Conservation (phyloP, 1,284 basidiomycete species). For the Fomitopsis palustris region DNA sequence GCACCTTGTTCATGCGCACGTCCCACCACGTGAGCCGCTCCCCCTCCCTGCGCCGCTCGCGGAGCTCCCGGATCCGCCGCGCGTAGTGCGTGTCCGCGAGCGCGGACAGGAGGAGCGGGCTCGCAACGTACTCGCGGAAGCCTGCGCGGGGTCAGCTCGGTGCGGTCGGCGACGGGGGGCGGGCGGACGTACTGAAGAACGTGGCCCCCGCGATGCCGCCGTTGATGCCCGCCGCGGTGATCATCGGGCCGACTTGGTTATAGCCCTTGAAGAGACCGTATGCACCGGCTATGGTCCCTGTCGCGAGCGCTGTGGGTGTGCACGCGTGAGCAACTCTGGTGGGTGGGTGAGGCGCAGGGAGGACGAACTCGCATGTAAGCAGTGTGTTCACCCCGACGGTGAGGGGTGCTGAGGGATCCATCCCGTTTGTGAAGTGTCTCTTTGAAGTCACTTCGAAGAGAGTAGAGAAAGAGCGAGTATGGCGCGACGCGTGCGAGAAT, state of each 20-base stretch:
- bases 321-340: constrained; percentile 22
- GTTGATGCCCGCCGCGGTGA: constrained; percentile 56
- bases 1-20: constrained; percentile 50
- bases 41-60: constrained; percentile 19
- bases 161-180: background rate
- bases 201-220: constrained; percentile 61
- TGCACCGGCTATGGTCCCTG: constrained; percentile 49
- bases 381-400: constrained; percentile 53
- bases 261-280: constrained; percentile 48
- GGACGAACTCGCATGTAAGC: constrained; percentile 75
- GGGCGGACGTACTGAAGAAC: constrained; percentile 60
- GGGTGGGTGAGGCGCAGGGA: constrained; percentile 14
- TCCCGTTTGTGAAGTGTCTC: constrained; percentile 8
- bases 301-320: constrained; percentile 39
- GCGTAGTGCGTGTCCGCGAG: constrained; percentile 30
- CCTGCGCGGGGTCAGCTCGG: constrained; percentile 35
- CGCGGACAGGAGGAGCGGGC: constrained; percentile 46
- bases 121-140: constrained; percentile 61
- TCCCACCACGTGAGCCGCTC: constrained; percentile 39
- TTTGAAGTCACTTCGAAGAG: too few species aligned
- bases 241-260: constrained; percentile 33
- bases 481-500: too few species aligned
- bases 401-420: constrained; percentile 39
- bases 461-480: too few species aligned
- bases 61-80: constrained; percentile 35